Percentiles rank a stretch among this genome's conserved stretches.
Conservation (phyloP, 495 filamentous ascomycete genomes). For the Paragyromitra xinjiangensis region DNA sequence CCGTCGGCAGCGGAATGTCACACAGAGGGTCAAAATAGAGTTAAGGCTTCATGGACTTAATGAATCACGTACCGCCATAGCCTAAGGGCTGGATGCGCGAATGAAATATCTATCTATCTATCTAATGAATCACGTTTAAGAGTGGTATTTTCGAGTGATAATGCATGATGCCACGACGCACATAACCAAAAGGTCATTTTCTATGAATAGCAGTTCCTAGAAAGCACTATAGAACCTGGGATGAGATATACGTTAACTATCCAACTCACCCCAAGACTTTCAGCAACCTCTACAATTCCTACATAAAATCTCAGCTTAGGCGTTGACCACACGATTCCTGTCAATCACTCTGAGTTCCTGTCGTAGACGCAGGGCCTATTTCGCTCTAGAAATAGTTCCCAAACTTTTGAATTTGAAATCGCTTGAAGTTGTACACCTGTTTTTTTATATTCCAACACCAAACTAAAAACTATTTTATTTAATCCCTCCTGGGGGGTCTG, state of each 20-base stretch:
- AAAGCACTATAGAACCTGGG: no score
- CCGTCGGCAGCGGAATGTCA: no score
- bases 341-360: no score
- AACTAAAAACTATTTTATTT: constrained; percentile 10
- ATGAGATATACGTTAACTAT: not conserved
- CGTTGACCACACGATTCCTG: not conserved
- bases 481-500: constrained; percentile 53
- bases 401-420: constrained; percentile 39
- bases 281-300: not conserved
- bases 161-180: not conserved
- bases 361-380: no score
- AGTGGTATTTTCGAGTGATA: not conserved
- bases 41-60: no score
- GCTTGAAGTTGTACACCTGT: constrained; percentile 44
- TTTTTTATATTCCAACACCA: constrained; percentile 34
- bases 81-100: no score
- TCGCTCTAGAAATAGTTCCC: constrained; percentile 22
- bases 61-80: no score
- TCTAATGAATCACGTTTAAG: no score
- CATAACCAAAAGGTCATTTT: no score
- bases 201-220: no score
- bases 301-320: not conserved
- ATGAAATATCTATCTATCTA: no score
- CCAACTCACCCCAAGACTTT: not conserved
- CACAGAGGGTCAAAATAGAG: not conserved